Percentiles rank a stretch among this genome's conserved stretches.
phyloP scores from a whole-genome alignment of 1,284 basidiomycete species.

The Singerocomus inundabilis region DNA sequence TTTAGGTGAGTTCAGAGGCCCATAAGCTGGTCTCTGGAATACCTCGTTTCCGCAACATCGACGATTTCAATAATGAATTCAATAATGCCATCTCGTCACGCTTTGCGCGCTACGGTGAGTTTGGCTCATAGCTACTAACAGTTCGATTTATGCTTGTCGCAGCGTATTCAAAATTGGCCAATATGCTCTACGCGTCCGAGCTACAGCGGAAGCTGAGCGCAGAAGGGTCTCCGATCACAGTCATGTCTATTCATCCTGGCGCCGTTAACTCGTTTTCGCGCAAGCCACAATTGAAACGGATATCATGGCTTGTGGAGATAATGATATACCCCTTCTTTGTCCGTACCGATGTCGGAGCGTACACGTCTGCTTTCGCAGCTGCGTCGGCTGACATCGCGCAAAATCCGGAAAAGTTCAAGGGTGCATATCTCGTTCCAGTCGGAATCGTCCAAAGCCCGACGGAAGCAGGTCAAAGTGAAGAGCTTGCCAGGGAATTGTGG shows the following conservation, averaged over 20 bases:
- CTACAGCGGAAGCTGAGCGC: conserved; percentile 39
- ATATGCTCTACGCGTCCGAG: conserved; percentile 38
- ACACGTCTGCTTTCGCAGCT: conserved; percentile 47
- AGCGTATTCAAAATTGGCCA: conserved; percentile 44
- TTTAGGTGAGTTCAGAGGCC: conserved; percentile 26
- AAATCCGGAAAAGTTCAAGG: conserved; percentile 43
- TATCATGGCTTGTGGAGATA: conserved; percentile 27
- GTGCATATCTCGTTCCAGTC: conserved; percentile 43
- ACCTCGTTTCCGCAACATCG: conserved; percentile 36
- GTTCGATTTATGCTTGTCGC: background rate
- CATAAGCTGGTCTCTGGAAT: conserved; percentile 19
- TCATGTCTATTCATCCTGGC: conserved; percentile 38
- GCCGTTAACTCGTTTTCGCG: conserved; percentile 42
- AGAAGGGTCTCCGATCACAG: conserved; percentile 31
- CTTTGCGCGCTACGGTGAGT: conserved; percentile 40
- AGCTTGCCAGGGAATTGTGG: conserved; percentile 45
- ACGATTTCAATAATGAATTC: conserved; percentile 42
- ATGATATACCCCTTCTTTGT: conserved; percentile 37
- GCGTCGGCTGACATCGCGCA: conserved; percentile 39
- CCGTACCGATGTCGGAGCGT: conserved; percentile 40
- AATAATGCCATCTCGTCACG: conserved; percentile 24
- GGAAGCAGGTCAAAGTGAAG: conserved; percentile 28
- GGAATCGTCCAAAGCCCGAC: conserved; percentile 32
- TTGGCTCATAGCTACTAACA: background rate
- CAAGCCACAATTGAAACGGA: conserved; percentile 16